Conservation (phyloP, 441 rosid species). For the Eruca vesicaria region DNA sequence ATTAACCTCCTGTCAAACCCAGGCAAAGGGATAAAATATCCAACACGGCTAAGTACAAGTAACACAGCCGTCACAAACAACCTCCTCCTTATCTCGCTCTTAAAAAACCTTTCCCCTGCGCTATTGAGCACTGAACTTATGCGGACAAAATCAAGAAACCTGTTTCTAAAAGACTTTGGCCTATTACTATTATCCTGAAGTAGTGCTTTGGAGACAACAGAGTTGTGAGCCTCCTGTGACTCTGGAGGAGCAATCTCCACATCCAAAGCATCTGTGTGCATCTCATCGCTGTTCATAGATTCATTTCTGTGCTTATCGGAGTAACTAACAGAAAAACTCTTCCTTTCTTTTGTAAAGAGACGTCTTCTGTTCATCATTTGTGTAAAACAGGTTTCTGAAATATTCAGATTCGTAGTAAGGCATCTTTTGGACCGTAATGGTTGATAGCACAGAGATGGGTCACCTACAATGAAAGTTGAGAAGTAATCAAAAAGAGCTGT, state of each 20-base stretch:
- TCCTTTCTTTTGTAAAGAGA: conserved; percentile 25
- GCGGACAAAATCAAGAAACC: conserved; percentile 71
- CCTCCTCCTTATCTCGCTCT: conserved; percentile 90
- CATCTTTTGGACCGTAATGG: conserved; percentile 22
- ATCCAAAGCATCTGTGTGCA: conserved; percentile 37
- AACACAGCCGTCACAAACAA: conserved; percentile 73
- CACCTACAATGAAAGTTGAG: conserved; percentile 27
- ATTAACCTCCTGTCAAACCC: conserved; percentile 87
- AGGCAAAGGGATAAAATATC: conserved; percentile 90
- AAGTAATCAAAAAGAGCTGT: background rate
- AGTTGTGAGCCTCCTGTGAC: conserved; percentile 31
- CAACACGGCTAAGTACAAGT: conserved; percentile 76
- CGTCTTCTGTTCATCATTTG: conserved; percentile 35
- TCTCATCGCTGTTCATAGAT: conserved; percentile 37
- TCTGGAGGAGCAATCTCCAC: conserved; percentile 38
- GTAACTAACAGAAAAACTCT: conserved; percentile 36
- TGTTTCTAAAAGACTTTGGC: conserved; percentile 65
- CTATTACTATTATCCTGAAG: conserved; percentile 9
- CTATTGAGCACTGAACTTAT: conserved; percentile 67
- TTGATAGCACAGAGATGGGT: conserved; percentile 20
- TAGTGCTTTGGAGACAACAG: conserved; percentile 26
- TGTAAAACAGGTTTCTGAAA: conserved; percentile 20
- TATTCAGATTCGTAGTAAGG: conserved; percentile 31
- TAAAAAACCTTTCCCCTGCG: conserved; percentile 81
- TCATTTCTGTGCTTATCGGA: conserved; percentile 51